Evolutionary conservation across 192 early-diverging fungal species (phyloP).

Genomic region (Rhizoclosmatium globosum): DNA sequence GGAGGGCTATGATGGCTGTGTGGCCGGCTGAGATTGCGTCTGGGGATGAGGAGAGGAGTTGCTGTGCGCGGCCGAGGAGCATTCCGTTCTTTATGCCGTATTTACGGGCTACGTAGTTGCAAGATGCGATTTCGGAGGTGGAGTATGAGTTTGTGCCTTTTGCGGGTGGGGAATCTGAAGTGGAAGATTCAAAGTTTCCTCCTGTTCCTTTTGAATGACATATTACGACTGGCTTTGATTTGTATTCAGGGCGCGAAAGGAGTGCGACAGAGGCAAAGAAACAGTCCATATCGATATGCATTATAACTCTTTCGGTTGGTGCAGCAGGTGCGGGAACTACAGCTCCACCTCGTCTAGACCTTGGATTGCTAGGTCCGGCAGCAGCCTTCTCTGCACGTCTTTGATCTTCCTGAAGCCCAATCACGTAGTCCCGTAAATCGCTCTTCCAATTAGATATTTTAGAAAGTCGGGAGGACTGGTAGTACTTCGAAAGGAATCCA

Average conservation of each 20-base stretch:
- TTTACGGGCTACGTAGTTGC: conserved; percentile 85
- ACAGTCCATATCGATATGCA: conserved; percentile 95
- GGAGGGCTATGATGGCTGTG: conserved; percentile 33
- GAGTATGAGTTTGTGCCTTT: conserved; percentile 18
- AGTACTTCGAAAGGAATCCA: conserved; percentile 59
- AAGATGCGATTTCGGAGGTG: conserved; percentile 78
- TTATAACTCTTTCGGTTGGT: conserved; percentile 49
- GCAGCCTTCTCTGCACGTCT: not conserved
- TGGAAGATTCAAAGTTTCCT: not conserved
- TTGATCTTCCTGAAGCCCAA: conserved; percentile 38
- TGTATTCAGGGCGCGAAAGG: conserved; percentile 69
- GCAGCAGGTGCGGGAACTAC: not conserved
- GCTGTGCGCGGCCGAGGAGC: conserved; percentile 72
- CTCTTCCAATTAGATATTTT: conserved; percentile 72
- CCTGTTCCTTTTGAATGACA: conserved; percentile 61
- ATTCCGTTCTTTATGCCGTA: conserved; percentile 85
- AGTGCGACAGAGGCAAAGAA: conserved; percentile 90
- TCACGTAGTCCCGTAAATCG: conserved; percentile 76
- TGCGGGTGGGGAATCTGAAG: not conserved
- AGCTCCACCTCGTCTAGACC: no score
- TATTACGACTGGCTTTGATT: conserved; percentile 73
- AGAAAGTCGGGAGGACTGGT: conserved; percentile 55
- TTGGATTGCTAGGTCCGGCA: no score
- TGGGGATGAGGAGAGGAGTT: conserved; percentile 62
- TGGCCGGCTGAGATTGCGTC: conserved; percentile 13